Percentiles rank a stretch among this genome's conserved stretches.
Conservation (phyloP, 495 filamentous ascomycete genomes). For the Wilcoxina mikolae region DNA sequence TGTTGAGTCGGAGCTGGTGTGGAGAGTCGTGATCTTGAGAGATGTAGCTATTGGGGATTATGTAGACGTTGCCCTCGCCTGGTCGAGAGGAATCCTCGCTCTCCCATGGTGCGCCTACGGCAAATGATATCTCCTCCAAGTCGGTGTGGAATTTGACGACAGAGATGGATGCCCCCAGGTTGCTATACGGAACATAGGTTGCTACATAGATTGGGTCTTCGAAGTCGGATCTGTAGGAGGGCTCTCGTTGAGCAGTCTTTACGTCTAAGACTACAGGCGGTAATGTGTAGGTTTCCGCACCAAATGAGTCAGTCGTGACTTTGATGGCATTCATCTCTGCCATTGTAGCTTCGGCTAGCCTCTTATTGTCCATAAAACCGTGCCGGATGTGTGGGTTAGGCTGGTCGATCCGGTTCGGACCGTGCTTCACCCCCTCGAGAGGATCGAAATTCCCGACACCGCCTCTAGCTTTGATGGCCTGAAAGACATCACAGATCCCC, state of each 20-base stretch:
- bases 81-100: conserved; percentile 19
- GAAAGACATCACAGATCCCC: conserved; percentile 27
- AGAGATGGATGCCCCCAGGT: conserved; percentile 19
- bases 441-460: conserved; percentile 22
- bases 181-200: conserved; percentile 21
- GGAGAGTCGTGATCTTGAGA: neutral
- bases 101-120: conserved; percentile 21
- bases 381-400: neutral
- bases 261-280: neutral
- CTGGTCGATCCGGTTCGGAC: neutral
- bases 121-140: conserved; percentile 9
- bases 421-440: neutral
- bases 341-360: neutral
- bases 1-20: neutral
- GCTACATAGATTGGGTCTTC: conserved; percentile 14
- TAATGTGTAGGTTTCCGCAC: conserved; percentile 20
- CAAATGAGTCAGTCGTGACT: conserved; percentile 15
- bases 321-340: conserved; percentile 7
- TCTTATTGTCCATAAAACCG: neutral
- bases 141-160: conserved; percentile 5
- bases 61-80: conserved; percentile 22
- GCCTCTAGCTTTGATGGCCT: conserved; percentile 20
- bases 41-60: conserved; percentile 18
- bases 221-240: neutral
- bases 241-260: neutral